Conservation (phyloP, 1,284 basidiomycete species). For the Ganoderma lingzhi region DNA sequence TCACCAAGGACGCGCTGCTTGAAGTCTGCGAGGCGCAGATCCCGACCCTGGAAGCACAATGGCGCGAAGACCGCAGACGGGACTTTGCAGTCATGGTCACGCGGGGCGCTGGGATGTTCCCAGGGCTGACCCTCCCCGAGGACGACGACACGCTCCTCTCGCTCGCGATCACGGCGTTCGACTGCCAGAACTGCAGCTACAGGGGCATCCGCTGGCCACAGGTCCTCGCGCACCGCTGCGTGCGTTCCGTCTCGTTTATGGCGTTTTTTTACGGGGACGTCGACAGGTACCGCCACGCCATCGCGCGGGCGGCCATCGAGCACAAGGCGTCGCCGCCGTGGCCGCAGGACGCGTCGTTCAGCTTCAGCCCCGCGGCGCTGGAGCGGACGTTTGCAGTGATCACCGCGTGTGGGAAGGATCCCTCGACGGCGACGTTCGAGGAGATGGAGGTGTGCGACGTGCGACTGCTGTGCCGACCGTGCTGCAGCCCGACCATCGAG, state of each 20-base stretch:
- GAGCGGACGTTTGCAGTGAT: constrained; percentile 45
- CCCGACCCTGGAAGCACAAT: background rate
- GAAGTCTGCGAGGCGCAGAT: background rate
- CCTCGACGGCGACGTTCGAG: constrained; percentile 45
- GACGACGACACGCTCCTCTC: constrained; percentile 1
- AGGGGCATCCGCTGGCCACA: constrained; percentile 19
- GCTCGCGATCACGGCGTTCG: constrained; percentile 19
- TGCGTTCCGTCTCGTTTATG: background rate
- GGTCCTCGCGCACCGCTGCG: constrained; percentile 21
- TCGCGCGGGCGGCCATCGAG: background rate
- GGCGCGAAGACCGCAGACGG: constrained; percentile 6
- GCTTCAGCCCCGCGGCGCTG: background rate
- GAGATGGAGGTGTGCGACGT: constrained; percentile 52
- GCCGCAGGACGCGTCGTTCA: background rate
- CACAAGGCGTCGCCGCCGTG: background rate
- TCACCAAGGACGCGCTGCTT: constrained; percentile 1
- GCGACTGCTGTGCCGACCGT: constrained; percentile 37
- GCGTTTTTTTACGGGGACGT: background rate
- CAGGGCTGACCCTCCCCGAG: background rate
- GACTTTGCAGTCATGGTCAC: constrained; percentile 1
- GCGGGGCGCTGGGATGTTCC: background rate
- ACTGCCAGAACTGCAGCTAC: constrained; percentile 12
- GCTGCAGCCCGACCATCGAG: background rate
- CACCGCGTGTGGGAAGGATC: constrained; percentile 48
- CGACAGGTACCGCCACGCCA: background rate